A percentile compares a stretch with the other conserved stretches of the same genome.
phyloP scores from a whole-genome alignment of 163 green algal genomes.

The Scenedesmus sp. region DNA sequence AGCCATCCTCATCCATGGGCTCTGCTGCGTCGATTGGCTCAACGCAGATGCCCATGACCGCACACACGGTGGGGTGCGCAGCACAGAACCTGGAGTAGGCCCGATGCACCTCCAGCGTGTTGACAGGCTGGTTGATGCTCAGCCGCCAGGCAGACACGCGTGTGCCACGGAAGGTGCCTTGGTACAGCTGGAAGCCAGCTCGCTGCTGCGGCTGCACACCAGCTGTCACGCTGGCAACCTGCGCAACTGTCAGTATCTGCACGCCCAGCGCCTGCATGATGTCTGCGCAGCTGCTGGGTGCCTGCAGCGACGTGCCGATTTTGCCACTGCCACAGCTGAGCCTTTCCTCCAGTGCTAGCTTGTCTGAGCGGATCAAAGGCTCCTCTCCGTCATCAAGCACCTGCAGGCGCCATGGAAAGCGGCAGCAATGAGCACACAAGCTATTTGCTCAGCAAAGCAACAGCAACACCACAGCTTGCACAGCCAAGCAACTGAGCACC shows the following conservation, averaged over 20 bases:
- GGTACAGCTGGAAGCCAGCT: slow-evolving; percentile 60
- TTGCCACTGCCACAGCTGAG: slow-evolving; percentile 10
- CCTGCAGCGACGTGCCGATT: slow-evolving; percentile 39
- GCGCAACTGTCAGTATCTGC: slow-evolving; percentile 65
- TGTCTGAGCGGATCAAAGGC: slow-evolving; percentile 42
- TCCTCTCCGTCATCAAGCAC: slow-evolving; percentile 51
- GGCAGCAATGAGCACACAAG: neutral
- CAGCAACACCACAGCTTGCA: neutral
- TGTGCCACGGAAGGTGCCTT: slow-evolving; percentile 63
- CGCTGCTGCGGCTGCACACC: slow-evolving; percentile 51
- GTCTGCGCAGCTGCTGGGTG: slow-evolving; percentile 44
- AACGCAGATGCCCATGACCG: slow-evolving; percentile 73
- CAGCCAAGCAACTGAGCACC: neutral
- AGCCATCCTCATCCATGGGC: slow-evolving; percentile 57
- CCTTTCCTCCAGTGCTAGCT: slow-evolving; percentile 31
- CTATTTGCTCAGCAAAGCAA: neutral
- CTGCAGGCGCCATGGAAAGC: slow-evolving; percentile 6
- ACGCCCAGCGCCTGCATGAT: slow-evolving; percentile 68
- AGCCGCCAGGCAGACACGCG: slow-evolving; percentile 68
- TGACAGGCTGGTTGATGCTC: slow-evolving; percentile 43
- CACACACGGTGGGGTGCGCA: slow-evolving; percentile 71
- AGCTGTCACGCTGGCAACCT: slow-evolving; percentile 62
- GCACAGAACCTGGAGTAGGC: slow-evolving; percentile 63
- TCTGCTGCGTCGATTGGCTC: slow-evolving; percentile 57
- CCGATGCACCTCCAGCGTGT: slow-evolving; percentile 35